These are phyloP conservation scores for Orbilia javanica DNA, from an alignment of 2,329 filamentous ascomycete genomes.

Conservation along the genomic window DNA sequence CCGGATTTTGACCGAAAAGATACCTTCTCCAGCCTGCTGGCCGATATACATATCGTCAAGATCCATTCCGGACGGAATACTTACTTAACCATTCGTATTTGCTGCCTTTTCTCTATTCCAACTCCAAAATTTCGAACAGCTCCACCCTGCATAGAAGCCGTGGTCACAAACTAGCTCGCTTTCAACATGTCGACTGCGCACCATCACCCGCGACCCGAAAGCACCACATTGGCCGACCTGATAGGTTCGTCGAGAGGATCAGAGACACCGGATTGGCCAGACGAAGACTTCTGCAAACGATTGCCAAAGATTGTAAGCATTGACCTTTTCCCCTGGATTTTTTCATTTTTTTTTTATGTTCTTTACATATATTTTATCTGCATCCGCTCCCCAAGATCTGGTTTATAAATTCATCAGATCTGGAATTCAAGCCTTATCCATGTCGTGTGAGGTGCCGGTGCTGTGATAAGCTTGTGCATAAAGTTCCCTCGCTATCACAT, in stretches of 20 bases:
- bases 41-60: conserved; percentile 1
- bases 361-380: conserved; percentile 1
- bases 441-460: conserved; percentile 35
- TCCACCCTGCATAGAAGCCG: background rate
- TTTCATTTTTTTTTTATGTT: background rate
- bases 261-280: conserved; percentile 40
- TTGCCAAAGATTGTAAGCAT: conserved; percentile 61
- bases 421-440: conserved; percentile 17
- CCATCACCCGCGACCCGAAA: conserved; percentile 32
- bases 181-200: conserved; percentile 41
- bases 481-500: conserved; percentile 28
- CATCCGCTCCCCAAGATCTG: background rate
- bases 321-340: background rate
- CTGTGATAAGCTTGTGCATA: conserved; percentile 47
- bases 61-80: background rate
- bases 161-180: conserved; percentile 2
- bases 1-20: background rate
- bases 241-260: conserved; percentile 23
- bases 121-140: background rate
- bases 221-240: conserved; percentile 37
- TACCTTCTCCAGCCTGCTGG: background rate
- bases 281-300: conserved; percentile 60
- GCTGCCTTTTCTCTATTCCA: background rate
- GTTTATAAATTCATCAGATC: background rate
- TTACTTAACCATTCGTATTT: background rate